Evolutionary conservation across 768 basidiomycete genomes (phyloP).

Genomic region (Termitomyces bulborhizus): DNA sequence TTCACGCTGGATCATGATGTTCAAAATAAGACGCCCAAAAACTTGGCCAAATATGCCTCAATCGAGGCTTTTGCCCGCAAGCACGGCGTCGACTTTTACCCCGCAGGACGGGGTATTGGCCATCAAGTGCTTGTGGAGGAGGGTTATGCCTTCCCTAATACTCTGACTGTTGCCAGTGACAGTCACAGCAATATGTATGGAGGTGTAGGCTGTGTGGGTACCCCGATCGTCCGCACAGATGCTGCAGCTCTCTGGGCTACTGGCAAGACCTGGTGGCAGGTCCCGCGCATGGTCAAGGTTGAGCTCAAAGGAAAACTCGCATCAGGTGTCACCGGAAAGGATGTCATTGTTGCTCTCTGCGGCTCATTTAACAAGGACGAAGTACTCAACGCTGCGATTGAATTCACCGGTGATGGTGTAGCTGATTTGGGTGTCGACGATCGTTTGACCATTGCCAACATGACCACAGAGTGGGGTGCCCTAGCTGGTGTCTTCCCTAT

Average conservation of each 20-base stretch:
- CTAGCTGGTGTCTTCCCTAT: conserved; percentile 93
- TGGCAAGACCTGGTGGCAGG: conserved; percentile 99
- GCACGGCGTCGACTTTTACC: conserved; percentile 90
- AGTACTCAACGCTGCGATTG: conserved; percentile 93
- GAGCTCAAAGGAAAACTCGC: conserved; percentile 79
- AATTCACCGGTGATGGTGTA: conserved; percentile 91
- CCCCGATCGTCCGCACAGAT: conserved; percentile 94
- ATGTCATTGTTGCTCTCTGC: conserved; percentile 95
- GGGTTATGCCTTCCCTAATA: conserved; percentile 95
- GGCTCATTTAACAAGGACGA: conserved; percentile 95
- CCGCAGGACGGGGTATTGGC: conserved; percentile 95
- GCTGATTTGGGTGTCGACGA: conserved; percentile 79
- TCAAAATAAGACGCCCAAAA: conserved; percentile 89
- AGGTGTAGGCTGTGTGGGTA: conserved; percentile 94
- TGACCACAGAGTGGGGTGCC: conserved; percentile 99
- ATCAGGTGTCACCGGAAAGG: conserved; percentile 94
- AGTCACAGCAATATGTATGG: conserved; percentile 99
- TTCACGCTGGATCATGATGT: conserved; percentile 99
- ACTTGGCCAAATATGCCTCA: conserved; percentile 84
- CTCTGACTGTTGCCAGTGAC: conserved; percentile 93
- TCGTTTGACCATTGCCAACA: conserved; percentile 94
- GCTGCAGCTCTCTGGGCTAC: conserved; percentile 97
- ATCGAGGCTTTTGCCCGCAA: conserved; percentile 88
- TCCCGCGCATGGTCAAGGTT: conserved; percentile 94
- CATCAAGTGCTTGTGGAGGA: conserved; percentile 98